phyloP scores from a whole-genome alignment of 1,139 yeast species.

The Tardiomyces blankii region DNA sequence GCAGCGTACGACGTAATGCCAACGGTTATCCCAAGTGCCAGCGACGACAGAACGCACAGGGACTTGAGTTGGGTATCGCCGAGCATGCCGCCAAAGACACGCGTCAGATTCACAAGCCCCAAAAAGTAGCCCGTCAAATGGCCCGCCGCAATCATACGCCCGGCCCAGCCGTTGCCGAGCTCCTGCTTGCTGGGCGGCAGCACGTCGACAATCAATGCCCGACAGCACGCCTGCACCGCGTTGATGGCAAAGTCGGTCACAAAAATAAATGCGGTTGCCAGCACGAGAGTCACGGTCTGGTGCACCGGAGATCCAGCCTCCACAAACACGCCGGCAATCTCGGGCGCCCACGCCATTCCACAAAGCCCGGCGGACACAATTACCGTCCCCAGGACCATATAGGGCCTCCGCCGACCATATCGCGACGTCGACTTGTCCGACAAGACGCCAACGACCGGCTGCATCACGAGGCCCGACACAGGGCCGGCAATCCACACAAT shows the following conservation, averaged over 20 bases:
- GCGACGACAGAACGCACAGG: slow-evolving; percentile 35
- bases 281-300: slow-evolving; percentile 24
- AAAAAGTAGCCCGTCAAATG: slow-evolving; percentile 43
- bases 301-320: background rate
- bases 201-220: slow-evolving; percentile 49
- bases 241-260: slow-evolving; percentile 45
- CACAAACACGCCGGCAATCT: slow-evolving; percentile 16
- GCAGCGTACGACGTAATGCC: slow-evolving; percentile 31
- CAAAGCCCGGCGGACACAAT: slow-evolving; percentile 35
- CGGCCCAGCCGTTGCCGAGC: slow-evolving; percentile 62
- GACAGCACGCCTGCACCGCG: slow-evolving; percentile 47
- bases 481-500: slow-evolving; percentile 58
- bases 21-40: slow-evolving; percentile 30
- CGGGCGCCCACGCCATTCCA: slow-evolving; percentile 37
- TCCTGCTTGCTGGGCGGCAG: slow-evolving; percentile 44
- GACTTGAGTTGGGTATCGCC: slow-evolving; percentile 43
- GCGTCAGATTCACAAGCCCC: slow-evolving; percentile 33
- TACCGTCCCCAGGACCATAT: slow-evolving; percentile 40
- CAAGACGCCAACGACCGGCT: slow-evolving; percentile 46
- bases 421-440: slow-evolving; percentile 37
- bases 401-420: slow-evolving; percentile 44
- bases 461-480: slow-evolving; percentile 46
- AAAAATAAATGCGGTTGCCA: slow-evolving; percentile 42
- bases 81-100: slow-evolving; percentile 25
- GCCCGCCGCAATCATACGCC: slow-evolving; percentile 51